These are phyloP conservation scores for Centaurea solstitialis DNA, from an alignment of 129 eudicot genomes.

Conservation along the genomic window DNA sequence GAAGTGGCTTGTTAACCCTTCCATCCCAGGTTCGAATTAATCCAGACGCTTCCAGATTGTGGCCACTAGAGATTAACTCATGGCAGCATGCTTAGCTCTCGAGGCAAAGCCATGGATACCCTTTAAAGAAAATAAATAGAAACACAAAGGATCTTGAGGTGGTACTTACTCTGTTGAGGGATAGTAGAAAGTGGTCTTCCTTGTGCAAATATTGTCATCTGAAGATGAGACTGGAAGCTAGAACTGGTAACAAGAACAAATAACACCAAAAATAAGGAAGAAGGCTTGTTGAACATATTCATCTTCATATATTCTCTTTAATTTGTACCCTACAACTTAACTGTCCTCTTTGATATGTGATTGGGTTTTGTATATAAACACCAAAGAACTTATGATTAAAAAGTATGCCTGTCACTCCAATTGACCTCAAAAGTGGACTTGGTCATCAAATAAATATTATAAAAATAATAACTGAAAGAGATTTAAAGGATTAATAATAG, in stretches of 20 bases:
- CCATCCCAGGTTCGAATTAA: no score
- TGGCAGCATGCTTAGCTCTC: no score
- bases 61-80: no score
- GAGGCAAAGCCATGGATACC: no score
- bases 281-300: background rate
- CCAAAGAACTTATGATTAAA: background rate
- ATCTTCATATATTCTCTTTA: background rate
- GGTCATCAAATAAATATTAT: background rate
- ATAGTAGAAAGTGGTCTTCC: constrained; percentile 19
- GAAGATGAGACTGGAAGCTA: constrained; percentile 6
- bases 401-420: constrained; percentile 4
- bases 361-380: constrained; percentile 26
- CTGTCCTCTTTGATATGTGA: constrained; percentile 1
- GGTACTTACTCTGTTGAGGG: constrained; percentile 17
- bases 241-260: background rate
- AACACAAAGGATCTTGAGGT: background rate
- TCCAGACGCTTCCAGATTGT: no score
- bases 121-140: no score
- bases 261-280: constrained; percentile 4
- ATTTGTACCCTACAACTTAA: no score
- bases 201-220: constrained; percentile 9
- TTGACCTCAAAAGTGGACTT: constrained; percentile 10
- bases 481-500: background rate
- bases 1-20: no score
- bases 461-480: background rate